Percentiles rank a stretch among this genome's conserved stretches.
These are phyloP conservation scores for Aspergillus funiculosus DNA, from an alignment of 495 filamentous ascomycete species.

Conservation along the genomic window DNA sequence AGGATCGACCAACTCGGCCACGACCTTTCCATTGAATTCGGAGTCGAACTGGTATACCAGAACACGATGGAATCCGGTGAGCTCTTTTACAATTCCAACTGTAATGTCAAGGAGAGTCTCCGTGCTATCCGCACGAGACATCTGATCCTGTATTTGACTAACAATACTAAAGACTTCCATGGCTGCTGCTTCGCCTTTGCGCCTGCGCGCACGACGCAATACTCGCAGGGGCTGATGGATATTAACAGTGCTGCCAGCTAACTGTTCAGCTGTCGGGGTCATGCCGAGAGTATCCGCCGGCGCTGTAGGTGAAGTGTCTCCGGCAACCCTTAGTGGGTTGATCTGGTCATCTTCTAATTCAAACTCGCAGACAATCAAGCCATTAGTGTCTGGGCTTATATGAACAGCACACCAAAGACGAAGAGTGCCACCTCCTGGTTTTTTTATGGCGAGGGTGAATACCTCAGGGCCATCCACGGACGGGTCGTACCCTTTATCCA, in stretches of 20 bases:
- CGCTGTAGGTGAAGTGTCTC: conserved; percentile 48
- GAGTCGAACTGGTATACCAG: conserved; percentile 93
- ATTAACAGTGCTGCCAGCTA: conserved; percentile 60
- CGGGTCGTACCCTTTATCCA: conserved; percentile 65
- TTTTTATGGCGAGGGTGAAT: conserved; percentile 66
- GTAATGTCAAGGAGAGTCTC: conserved; percentile 53
- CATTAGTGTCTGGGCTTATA: conserved; percentile 55
- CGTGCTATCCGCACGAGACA: conserved; percentile 28
- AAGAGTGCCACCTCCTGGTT: conserved; percentile 44
- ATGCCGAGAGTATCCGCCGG: conserved; percentile 71
- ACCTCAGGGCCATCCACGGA: conserved; percentile 75
- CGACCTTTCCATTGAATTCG: conserved; percentile 75
- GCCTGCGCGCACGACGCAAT: conserved; percentile 68
- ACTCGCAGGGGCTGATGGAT: conserved; percentile 73
- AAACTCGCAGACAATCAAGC: conserved; percentile 84
- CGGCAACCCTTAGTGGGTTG: conserved; percentile 60
- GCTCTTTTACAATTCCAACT: conserved; percentile 52
- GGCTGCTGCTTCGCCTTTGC: conserved; percentile 75
- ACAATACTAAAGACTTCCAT: conserved; percentile 96
- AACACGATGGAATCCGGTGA: conserved; percentile 89
- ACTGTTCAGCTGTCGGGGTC: conserved; percentile 65
- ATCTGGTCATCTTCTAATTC: conserved; percentile 76
- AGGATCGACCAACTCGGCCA: conserved; percentile 81
- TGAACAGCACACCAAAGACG: conserved; percentile 92
- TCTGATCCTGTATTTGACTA: conserved; percentile 55